Base-by-base conservation (phyloP, 2,329 filamentous ascomycete genomes). In the Colletotrichum truncatum region DNA sequence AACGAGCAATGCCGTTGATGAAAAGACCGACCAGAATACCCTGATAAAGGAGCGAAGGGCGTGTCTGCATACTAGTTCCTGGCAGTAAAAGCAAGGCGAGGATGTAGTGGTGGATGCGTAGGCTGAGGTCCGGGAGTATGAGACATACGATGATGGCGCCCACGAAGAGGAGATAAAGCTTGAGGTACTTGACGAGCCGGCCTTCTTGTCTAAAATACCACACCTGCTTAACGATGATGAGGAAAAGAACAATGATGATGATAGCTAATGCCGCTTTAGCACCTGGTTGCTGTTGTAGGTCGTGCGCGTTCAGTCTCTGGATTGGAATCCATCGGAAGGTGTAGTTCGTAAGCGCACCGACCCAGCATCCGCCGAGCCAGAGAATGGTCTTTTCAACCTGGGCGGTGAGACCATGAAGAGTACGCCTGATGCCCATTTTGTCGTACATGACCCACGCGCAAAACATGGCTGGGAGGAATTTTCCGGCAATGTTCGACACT, bases 21-120 rank as follows among this genome's bases (percentile, higher is more conserved):
- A 98, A 98, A 0, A 98, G 85, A 0, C 96, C 96, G 7, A 98
- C 81, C 0, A 99, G 83, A 2, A 99, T 82, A 10, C 96, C 96
- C 76, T 98, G 95, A 73, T 96, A 98, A 2, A 97, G 77, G 8
- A 98, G 82, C 1, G 90, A 91, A 0, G 93, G 92, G 0, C 96
- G 88, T 6, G 93, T 98, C 70, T 97, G 94, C 77, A 98, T 89
- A 56, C 89, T 90, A 0, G 96, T 98, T 0, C 94, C 96, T 0
- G 94, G 93, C 5, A 98, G 86, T 1, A 99, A 85, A 0, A 98
- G 83, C 12, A 99, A 86, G 1, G 91, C 94, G 4, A 98, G 84
- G 69, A 98, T 93, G 75, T 98, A 99, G 77, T 99, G 96, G 75
- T 99, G 96, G 61, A 99, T 94, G 32, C 96, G 90, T 52, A 99